Evolutionary conservation across 2,329 filamentous ascomycete species (phyloP), one percentile per base, ranked within the genome.

Genomic region (Alternaria panax): DNA sequence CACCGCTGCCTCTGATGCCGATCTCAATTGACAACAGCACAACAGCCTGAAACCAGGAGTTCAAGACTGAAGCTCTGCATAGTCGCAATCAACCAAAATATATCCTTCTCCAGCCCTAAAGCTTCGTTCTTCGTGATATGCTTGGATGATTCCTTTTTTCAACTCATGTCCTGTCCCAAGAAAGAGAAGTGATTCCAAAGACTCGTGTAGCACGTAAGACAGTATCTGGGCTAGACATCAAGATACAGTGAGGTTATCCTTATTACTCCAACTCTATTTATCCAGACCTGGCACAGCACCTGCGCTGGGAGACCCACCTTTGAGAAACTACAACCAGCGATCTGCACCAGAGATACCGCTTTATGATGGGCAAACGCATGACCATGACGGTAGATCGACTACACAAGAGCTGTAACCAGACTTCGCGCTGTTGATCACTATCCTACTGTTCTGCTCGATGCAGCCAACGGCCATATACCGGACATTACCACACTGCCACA

Each of bases 401-500:
- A 36, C 14, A 22, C 20, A 25, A 7, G 32, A 16, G 14, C 45
- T 25, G 14, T 16, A 36, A 48, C 32, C 30, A 48, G 45, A 34
- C 45, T 25, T 48, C 8, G 30, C 32, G 18, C 30, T 48, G 45
- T 36, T 34, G 45, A 48, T 48, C 45, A 34, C 22, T 1, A 48
- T 48, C 45, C 45, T 48, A 48, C 18, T 48, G 45, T 7, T 48
- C 28, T 48, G n/a, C 45, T 14, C 22, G 25, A 36, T 48, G 45
- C 45, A 25, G 3, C 22, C 28, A 48, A 48, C 45, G 45, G 45
- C 32, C 28, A 48, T 48, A n/a, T 25, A 36, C 45, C 45, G 45
- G 45, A 48, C 20, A 48, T 48, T 48, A 25, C 30, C 25, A 20
- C 28, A 16, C 45, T 48, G 45, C 45, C 45, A 48, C 30, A 48